Evolutionary conservation across 2,329 filamentous ascomycete genomes (phyloP).

Genomic region (Exserohilum rostratum): DNA sequence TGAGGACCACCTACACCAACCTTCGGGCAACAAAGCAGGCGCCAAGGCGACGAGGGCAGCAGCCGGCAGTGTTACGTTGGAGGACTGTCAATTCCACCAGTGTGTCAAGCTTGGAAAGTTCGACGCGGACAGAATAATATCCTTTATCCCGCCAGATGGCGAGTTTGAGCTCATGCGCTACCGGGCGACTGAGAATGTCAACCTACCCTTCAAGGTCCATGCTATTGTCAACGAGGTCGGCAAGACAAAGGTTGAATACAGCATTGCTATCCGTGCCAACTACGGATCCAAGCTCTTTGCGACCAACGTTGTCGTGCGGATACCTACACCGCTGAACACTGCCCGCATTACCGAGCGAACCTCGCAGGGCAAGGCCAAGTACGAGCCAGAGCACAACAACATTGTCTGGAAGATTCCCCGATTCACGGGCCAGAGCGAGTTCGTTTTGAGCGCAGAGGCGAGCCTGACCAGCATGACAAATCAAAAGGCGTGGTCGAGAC

Average conservation of each 20-base stretch:
- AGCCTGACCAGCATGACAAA: conserved; percentile 96
- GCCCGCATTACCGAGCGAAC: conserved; percentile 91
- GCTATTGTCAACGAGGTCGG: conserved; percentile 98
- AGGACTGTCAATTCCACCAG: conserved; percentile 99
- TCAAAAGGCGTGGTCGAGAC: conserved; percentile 94
- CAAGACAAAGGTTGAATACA: conserved; percentile 97
- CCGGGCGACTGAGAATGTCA: conserved; percentile 97
- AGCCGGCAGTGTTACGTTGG: conserved; percentile 90
- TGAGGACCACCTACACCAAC: conserved; percentile 63
- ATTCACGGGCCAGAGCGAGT: conserved; percentile 98
- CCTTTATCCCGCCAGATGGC: conserved; percentile 93
- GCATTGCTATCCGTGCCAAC: conserved; percentile 95
- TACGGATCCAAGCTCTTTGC: conserved; percentile 96
- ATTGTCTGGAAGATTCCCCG: conserved; percentile 99
- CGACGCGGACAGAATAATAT: conserved; percentile 94
- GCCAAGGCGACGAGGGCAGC: conserved; percentile 94
- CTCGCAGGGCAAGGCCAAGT: conserved; percentile 96
- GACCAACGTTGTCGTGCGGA: conserved; percentile 91
- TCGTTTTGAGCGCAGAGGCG: conserved; percentile 91
- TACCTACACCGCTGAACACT: conserved; percentile 95
- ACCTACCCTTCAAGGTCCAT: conserved; percentile 97
- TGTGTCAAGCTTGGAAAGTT: conserved; percentile 98
- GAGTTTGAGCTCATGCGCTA: conserved; percentile 99
- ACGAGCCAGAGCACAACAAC: conserved; percentile 96
- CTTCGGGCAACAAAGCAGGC: conserved; percentile 74